phyloP scores from a whole-genome alignment of 352 stramenopile species.

The Phytopythium delawarense region DNA sequence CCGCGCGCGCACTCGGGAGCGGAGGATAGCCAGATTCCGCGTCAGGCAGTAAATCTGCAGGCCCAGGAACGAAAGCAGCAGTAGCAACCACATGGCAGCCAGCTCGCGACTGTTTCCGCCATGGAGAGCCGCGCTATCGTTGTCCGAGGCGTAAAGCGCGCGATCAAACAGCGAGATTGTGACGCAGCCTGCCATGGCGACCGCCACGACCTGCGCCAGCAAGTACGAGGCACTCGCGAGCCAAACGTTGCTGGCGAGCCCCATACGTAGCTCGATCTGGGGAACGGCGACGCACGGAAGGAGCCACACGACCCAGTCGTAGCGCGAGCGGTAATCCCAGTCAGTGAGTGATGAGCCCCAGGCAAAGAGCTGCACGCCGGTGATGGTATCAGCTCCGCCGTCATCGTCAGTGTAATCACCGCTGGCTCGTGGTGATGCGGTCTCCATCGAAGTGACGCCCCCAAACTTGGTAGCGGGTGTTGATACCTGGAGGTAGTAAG shows the following conservation, averaged over 20 bases:
- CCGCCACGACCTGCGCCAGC: background rate
- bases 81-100: background rate
- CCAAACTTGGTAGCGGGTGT: background rate
- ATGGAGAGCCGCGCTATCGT: background rate
- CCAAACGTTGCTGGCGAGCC: background rate
- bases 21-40: background rate
- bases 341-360: slow-evolving; percentile 1
- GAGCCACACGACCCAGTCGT: slow-evolving; percentile 6
- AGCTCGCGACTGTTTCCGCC: background rate
- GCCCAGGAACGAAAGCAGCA: background rate
- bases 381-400: background rate
- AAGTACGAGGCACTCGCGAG: slow-evolving; percentile 1
- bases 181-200: slow-evolving; percentile 1
- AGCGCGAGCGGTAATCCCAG: slow-evolving; percentile 6
- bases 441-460: background rate
- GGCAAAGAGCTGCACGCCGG: background rate
- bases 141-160: background rate
- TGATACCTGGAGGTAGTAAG: background rate
- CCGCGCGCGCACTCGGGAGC: background rate
- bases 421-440: background rate
- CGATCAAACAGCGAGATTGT: background rate
- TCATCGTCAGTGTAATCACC: background rate
- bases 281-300: slow-evolving; percentile 4
- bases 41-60: slow-evolving; percentile 1
- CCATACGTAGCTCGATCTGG: slow-evolving; percentile 8